Base-by-base conservation (phyloP, 2,329 filamentous ascomycete genomes). In the Colletotrichum sp. region DNA sequence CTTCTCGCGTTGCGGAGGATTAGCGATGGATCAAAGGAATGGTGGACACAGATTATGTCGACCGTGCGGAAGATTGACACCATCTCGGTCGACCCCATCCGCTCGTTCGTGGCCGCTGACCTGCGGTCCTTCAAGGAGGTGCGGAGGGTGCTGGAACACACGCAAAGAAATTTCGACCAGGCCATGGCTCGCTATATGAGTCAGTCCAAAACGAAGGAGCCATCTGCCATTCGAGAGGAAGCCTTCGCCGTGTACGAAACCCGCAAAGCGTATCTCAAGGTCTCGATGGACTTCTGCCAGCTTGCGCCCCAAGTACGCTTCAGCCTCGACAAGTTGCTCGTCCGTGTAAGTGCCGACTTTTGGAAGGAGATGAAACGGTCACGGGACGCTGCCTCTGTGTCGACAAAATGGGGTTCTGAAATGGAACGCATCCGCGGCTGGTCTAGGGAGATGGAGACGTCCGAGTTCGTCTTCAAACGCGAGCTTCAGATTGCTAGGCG, bases 221-320 rank as follows among this genome's bases (percentile, higher is more conserved):
- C 96, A 0, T 98, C 96, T 0, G 92, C 96, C 2, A 88, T 99
- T 72, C 91, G 97, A 76, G 97, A 99, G 84, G 97, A 99, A 85
- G 97, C 97, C 1, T 99, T 99, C 81, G 93, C 97, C 82, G 92
- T 99, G 48, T 97, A 98, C 83, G 97, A 99, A 87, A 95, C 95
- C 28, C 92, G 96, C 75, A 98, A 97, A 82, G 92, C 93, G 36
- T 99, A 99, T 83, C 89, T 99, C 59, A 96, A 96, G 83, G 94
- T 96, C 2, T 96, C 95, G 16, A 93, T 99, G 91, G 97, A 99
- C 84, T 99, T 96, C 83, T 98, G 95, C 80, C 92, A 97, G 79
- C 90, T 95, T 79, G 95, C 95, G 2, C 96, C 97, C 1, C 95
- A 98, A 84, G 86, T 99, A 62, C 93, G 97, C 64, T 92, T 94